These are phyloP conservation scores for Macrolepiota dolichaula DNA, from an alignment of 768 basidiomycete species.

Conservation along the genomic window DNA sequence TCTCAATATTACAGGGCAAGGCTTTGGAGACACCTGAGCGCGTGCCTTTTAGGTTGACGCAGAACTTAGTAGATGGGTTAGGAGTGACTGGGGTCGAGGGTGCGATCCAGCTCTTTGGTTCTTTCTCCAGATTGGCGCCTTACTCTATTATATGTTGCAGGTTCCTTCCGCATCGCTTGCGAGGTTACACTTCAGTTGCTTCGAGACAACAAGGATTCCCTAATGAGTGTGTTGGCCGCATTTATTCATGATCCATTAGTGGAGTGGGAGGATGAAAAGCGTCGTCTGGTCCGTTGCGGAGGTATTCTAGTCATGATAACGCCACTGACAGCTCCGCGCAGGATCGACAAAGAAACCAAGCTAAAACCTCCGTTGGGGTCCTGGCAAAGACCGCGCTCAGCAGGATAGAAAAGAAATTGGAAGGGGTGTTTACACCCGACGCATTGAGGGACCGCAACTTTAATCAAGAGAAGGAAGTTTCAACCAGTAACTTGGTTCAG, in stretches of 20 bases:
- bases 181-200: slow-evolving; percentile 88
- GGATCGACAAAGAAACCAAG: slow-evolving; percentile 47
- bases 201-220: slow-evolving; percentile 84
- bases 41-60: slow-evolving; percentile 93
- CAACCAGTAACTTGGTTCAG: slow-evolving; percentile 88
- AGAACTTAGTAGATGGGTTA: slow-evolving; percentile 88
- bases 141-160: slow-evolving; percentile 27
- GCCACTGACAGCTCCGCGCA: slow-evolving; percentile 15
- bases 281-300: slow-evolving; percentile 46
- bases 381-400: slow-evolving; percentile 75
- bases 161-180: slow-evolving; percentile 87
- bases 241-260: slow-evolving; percentile 97
- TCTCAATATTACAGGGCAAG: slow-evolving; percentile 51
- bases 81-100: slow-evolving; percentile 95
- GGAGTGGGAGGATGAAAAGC: slow-evolving; percentile 88
- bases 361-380: slow-evolving; percentile 48
- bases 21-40: slow-evolving; percentile 83
- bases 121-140: no score
- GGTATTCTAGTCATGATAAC: background rate
- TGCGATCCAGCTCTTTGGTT: slow-evolving; percentile 18
- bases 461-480: slow-evolving; percentile 49
- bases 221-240: slow-evolving; percentile 95
- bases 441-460: slow-evolving; percentile 31
- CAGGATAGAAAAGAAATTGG: slow-evolving; percentile 83
- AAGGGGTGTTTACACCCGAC: slow-evolving; percentile 59